Evolutionary conservation across 208 protist genomes (phyloP), one percentile per base, ranked within the genome.

Genomic region (Leptomonas pyrrhocoris): DNA sequence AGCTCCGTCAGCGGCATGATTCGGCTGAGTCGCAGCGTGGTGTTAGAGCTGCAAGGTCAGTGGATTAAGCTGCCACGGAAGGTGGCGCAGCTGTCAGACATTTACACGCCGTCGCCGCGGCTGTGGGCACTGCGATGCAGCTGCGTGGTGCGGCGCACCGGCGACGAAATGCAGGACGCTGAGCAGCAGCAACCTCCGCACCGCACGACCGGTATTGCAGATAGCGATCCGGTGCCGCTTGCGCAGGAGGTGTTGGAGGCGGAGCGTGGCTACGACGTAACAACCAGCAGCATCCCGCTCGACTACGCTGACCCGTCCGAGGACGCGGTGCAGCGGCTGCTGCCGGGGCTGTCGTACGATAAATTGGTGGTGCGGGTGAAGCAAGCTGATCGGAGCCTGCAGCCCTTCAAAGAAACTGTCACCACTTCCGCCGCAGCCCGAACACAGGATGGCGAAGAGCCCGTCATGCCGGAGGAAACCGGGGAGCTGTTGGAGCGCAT

Each of bases 81-180:
- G 9, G 63, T 75, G 23, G 27, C 72, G 45, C 34, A 60, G 16
- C 43, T 81, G 18, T 50, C 80, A 0, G 40, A 60, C 2, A 0
- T 48, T 1, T 88, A 88, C 78, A 54, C 59, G 23, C 88, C 85
- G 12, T 87, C 83, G 13, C 80, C 81, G 40, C 80, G 83, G 8
- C 67, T 93, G 54, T 93, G 88, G 88, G 84, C 77, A 8, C 15
- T 93, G 36, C 84, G 88, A 7, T 59, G 83, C 61, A 86, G 74
- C 61, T 74, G 80, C 34, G 63, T 89, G 21, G 72, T 77, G 60
- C 75, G 74, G 30, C 34, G 51, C 42, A 55, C 56, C 36, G 67
- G 64, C 21, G 28, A 36, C 23, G 48, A 65, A 8, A 15, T 15
- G 4, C 19, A 57, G 28, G 34, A 36, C 16, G 11, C 16, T 12